Percentiles rank a stretch among this genome's conserved stretches.
These are phyloP conservation scores for Basidiobolus meristosporus DNA, from an alignment of 371 early-diverging fungal genomes.

Conservation along the genomic window DNA sequence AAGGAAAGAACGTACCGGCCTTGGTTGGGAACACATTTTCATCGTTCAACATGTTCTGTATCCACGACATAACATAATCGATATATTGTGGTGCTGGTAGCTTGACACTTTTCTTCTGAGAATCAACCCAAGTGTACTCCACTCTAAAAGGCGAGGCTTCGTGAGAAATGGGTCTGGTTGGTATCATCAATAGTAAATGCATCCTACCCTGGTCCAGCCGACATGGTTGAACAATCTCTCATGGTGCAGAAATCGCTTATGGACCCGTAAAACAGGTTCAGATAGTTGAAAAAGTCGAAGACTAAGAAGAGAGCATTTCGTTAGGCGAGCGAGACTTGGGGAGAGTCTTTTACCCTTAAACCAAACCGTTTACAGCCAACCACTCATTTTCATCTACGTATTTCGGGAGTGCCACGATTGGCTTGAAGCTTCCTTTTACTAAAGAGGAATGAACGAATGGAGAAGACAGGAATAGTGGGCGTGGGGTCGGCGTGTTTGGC, in stretches of 20 bases:
- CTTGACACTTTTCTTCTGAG: constrained; percentile 57
- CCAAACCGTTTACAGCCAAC: constrained; percentile 74
- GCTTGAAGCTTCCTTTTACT: constrained; percentile 78
- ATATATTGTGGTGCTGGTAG: constrained; percentile 87
- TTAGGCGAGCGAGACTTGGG: neutral
- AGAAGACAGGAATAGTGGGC: constrained; percentile 54
- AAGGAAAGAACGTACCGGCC: constrained; percentile 7
- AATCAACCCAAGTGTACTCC: constrained; percentile 87
- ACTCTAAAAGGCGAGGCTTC: constrained; percentile 13
- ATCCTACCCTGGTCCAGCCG: constrained; percentile 59
- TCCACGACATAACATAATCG: constrained; percentile 79
- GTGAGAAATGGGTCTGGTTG: constrained; percentile 10
- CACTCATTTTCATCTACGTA: constrained; percentile 87
- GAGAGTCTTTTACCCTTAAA: no score
- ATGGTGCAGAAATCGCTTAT: constrained; percentile 80
- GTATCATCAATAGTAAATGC: neutral
- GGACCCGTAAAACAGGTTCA: constrained; percentile 80
- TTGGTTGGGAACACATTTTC: constrained; percentile 75
- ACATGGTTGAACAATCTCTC: constrained; percentile 67
- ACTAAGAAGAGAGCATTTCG: neutral
- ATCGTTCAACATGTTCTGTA: constrained; percentile 71
- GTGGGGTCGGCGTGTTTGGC: constrained; percentile 9
- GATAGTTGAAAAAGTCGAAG: constrained; percentile 87
- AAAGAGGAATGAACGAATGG: constrained; percentile 64
- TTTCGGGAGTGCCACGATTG: constrained; percentile 71